phyloP scores from a whole-genome alignment of 2,329 filamentous ascomycete genomes.

The Ascocoryne sarcoides region DNA sequence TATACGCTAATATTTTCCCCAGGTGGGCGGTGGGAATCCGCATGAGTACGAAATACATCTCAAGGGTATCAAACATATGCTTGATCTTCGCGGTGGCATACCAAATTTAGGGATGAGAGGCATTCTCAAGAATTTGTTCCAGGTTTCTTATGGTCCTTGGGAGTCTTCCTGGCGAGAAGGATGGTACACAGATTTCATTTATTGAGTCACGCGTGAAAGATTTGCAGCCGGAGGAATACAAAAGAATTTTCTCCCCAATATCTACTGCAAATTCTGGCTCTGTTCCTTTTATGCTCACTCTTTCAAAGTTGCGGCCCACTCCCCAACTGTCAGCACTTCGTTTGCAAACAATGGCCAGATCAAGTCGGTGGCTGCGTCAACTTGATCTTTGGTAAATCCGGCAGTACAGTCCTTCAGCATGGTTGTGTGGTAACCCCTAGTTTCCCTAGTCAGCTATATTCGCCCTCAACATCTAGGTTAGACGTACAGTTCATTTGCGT shows the following conservation, averaged over 20 bases:
- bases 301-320: conserved; percentile 12
- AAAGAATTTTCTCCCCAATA: too few relatives aligned
- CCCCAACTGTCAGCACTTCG: conserved; percentile 19
- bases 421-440: conserved; percentile 22
- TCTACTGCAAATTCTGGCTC: conserved; percentile 12
- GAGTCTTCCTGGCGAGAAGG: conserved; percentile 11
- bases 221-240: too few relatives aligned
- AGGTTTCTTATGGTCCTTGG: conserved; percentile 17
- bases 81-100: conserved; percentile 6
- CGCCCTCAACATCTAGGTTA: background rate
- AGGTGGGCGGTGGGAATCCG: conserved; percentile 14
- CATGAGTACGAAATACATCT: conserved; percentile 10
- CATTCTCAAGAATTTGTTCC: conserved; percentile 16
- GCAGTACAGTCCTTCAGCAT: conserved; percentile 24
- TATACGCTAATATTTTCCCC: background rate
- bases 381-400: conserved; percentile 17
- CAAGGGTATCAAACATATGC: conserved; percentile 7
- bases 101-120: conserved; percentile 12
- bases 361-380: conserved; percentile 20
- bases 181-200: too few relatives aligned
- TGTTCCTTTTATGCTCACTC: too few relatives aligned
- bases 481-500: conserved; percentile 28
- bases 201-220: too few relatives aligned
- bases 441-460: background rate
- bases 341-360: conserved; percentile 24